Evolutionary conservation across 1,139 yeast species (phyloP).

Genomic region (Pneumocystis jirovecii): DNA sequence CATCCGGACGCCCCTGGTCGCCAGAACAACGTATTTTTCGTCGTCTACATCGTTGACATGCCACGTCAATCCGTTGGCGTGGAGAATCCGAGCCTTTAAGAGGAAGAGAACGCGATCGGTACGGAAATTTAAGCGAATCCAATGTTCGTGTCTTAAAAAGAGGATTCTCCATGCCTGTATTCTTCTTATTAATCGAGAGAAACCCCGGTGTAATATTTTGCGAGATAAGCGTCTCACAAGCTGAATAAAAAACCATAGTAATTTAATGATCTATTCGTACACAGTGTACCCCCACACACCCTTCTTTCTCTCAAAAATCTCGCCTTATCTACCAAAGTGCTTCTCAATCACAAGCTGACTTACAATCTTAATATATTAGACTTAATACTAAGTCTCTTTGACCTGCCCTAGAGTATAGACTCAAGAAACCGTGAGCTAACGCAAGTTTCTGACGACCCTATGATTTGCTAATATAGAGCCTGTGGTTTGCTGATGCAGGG

Average conservation of each 20-base stretch:
- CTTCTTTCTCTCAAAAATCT: not conserved
- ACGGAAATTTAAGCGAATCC: not conserved
- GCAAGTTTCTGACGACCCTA: too few relatives aligned
- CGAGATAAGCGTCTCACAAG: not conserved
- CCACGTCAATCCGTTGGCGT: conserved; percentile 12
- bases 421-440: too few relatives aligned
- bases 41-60: conserved; percentile 10
- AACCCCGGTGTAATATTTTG: not conserved
- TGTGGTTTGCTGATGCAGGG: too few relatives aligned
- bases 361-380: too few relatives aligned
- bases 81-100: conserved; percentile 26
- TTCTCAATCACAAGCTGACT: too few relatives aligned
- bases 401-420: too few relatives aligned
- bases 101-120: not conserved
- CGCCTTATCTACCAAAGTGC: too few relatives aligned
- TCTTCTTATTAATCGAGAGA: not conserved
- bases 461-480: too few relatives aligned
- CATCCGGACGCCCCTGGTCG: not conserved
- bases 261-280: not conserved
- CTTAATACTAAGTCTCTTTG: too few relatives aligned
- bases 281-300: not conserved
- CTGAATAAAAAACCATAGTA: not conserved
- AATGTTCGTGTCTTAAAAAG: not conserved
- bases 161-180: not conserved
- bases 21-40: conserved; percentile 11